Evolutionary conservation across 139 green algal genomes (phyloP).

Genomic region (Pleodorina starrii): DNA sequence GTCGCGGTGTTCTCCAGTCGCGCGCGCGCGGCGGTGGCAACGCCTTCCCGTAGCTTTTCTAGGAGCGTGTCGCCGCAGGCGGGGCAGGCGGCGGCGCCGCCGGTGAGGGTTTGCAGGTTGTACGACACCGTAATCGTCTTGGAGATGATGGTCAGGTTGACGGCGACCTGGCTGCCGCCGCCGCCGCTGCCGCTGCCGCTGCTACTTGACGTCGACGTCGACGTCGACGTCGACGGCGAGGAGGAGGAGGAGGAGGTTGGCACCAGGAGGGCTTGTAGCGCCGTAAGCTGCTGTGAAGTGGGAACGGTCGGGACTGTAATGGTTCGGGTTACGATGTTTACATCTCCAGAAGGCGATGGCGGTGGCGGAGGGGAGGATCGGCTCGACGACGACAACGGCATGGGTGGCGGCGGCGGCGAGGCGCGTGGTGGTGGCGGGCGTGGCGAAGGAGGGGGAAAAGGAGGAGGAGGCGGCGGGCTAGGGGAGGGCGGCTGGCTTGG

Average conservation of each 20-base stretch:
- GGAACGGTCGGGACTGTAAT: conserved; percentile 18
- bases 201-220: too few relatives aligned
- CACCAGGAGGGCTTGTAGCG: not conserved
- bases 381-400: not conserved
- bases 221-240: too few relatives aligned
- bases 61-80: not conserved
- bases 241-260: not conserved
- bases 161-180: not conserved
- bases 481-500: not conserved
- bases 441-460: not conserved
- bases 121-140: conserved; percentile 33
- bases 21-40: not conserved
- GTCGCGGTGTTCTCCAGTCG: not conserved
- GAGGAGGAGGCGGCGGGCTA: not conserved
- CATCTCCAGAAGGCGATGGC: not conserved
- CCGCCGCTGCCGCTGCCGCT: too few relatives aligned
- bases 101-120: not conserved
- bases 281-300: conserved; percentile 13
- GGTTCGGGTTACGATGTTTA: not conserved
- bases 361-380: not conserved
- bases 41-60: not conserved
- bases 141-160: not conserved
- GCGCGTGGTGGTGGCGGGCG: not conserved
- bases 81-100: not conserved
- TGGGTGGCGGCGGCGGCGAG: not conserved